Percentiles rank a stretch among this genome's conserved stretches.
Conservation (phyloP, 768 basidiomycete genomes). For the Termitomyces sp. region DNA sequence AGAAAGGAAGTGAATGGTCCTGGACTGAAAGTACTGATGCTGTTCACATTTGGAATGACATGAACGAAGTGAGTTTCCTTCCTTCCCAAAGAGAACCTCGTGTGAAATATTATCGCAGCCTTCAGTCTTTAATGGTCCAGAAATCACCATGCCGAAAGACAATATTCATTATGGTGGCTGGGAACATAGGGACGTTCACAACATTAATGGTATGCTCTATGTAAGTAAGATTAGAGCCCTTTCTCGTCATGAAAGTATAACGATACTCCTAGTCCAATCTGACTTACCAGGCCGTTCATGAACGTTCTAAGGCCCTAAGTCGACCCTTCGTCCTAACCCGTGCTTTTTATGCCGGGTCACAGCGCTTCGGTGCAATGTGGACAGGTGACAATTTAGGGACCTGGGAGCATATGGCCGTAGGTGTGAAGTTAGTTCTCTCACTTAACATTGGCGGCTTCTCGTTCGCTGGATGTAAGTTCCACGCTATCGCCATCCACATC, state of each 20-base stretch:
- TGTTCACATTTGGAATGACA: conserved; percentile 97
- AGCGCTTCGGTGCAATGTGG: conserved; percentile 97
- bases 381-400: conserved; percentile 97
- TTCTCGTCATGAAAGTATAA: background rate
- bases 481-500: background rate
- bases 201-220: conserved; percentile 94
- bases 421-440: conserved; percentile 88
- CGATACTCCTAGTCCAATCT: conserved; percentile 61
- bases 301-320: conserved; percentile 67
- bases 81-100: conserved; percentile 8
- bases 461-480: conserved; percentile 79
- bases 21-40: conserved; percentile 80
- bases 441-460: conserved; percentile 88
- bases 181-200: conserved; percentile 98
- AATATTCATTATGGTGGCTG: conserved; percentile 87
- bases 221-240: conserved; percentile 35
- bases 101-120: conserved; percentile 47
- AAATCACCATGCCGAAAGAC: conserved; percentile 71
- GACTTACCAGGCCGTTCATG: conserved; percentile 74
- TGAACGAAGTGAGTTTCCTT: conserved; percentile 78
- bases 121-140: conserved; percentile 97
- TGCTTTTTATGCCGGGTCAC: conserved; percentile 92
- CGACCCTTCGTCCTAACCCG: conserved; percentile 96
- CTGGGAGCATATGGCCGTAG: conserved; percentile 96
- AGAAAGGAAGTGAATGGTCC: conserved; percentile 52